Conservation (phyloP, 1,284 basidiomycete species). For the Sporisorium iseilematis-ciliati region DNA sequence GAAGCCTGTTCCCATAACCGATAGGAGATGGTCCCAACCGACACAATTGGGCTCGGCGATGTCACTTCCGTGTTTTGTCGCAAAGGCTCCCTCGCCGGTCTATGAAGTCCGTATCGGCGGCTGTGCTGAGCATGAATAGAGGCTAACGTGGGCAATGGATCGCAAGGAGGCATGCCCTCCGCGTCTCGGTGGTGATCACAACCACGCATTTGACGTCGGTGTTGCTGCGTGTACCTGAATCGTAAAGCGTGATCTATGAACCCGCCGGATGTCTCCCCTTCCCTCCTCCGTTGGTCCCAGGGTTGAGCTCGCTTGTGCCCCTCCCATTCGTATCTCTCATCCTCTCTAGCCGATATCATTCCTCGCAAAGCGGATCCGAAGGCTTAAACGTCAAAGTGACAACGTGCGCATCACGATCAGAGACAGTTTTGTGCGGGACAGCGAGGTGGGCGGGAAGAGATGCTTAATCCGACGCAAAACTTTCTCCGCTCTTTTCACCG, state of each 20-base stretch:
- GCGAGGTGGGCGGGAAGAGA: neutral
- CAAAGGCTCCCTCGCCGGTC: too few species aligned
- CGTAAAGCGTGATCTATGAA: too few species aligned
- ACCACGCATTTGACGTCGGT: neutral
- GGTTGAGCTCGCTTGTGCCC: neutral
- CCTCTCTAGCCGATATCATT: neutral
- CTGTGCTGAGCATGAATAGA: slow-evolving; percentile 5
- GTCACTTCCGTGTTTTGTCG: neutral
- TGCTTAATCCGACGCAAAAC: slow-evolving; percentile 14
- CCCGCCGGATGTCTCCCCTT: neutral
- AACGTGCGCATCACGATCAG: neutral
- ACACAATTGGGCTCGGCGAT: neutral
- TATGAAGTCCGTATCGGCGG: neutral
- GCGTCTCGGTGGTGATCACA: neutral
- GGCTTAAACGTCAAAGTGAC: too few species aligned
- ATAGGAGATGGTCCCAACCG: neutral
- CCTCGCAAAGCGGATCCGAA: slow-evolving; percentile 1
- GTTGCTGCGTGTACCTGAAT: slow-evolving; percentile 6
- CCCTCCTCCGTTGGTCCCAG: neutral
- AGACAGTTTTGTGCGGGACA: neutral
- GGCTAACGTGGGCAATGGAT: neutral
- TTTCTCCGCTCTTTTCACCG: slow-evolving; percentile 12
- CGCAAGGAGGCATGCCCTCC: slow-evolving; percentile 4
- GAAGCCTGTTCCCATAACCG: neutral
- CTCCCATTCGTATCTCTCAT: neutral